phyloP scores from a whole-genome alignment of 208 protist species.

The Trypanosoma lewisi region DNA sequence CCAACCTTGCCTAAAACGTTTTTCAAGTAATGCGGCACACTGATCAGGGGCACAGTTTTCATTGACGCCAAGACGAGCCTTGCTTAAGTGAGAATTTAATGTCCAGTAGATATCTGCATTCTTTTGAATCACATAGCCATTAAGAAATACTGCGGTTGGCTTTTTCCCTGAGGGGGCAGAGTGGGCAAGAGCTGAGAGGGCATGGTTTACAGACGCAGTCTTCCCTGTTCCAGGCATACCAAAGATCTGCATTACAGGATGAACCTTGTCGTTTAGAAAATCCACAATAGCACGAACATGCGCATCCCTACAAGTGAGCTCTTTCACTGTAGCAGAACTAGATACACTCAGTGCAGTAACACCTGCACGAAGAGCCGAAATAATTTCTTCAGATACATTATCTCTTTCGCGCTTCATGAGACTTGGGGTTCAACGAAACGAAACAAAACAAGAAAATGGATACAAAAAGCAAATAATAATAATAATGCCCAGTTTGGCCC shows the following conservation, averaged over 20 bases:
- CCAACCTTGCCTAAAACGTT: slow-evolving; percentile 76
- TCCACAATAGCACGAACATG: slow-evolving; percentile 60
- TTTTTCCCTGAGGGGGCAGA: slow-evolving; percentile 26
- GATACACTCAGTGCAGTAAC: slow-evolving; percentile 71
- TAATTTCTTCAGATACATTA: not conserved
- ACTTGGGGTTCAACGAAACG: not conserved
- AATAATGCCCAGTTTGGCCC: too few species aligned
- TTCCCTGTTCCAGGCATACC: slow-evolving; percentile 91
- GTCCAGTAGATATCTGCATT: slow-evolving; percentile 86
- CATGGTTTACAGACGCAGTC: slow-evolving; percentile 80
- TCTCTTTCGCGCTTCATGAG: slow-evolving; percentile 21
- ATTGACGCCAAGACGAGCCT: slow-evolving; percentile 43
- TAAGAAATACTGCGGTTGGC: slow-evolving; percentile 83
- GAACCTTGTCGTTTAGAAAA: slow-evolving; percentile 63
- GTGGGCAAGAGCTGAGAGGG: slow-evolving; percentile 48
- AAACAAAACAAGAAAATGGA: slow-evolving; percentile 1
- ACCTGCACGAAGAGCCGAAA: slow-evolving; percentile 44
- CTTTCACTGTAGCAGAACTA: slow-evolving; percentile 47
- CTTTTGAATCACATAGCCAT: slow-evolving; percentile 89
- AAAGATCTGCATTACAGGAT: slow-evolving; percentile 87
- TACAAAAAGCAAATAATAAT: not conserved
- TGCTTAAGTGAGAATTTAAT: slow-evolving; percentile 70
- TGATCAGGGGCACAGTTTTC: slow-evolving; percentile 60
- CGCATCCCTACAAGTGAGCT: slow-evolving; percentile 72
- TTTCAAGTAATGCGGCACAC: slow-evolving; percentile 75